Evolutionary conservation across 2,329 filamentous ascomycete genomes (phyloP), one percentile per base, ranked within the genome.

Genomic region (Cucurbitaria berberidis): DNA sequence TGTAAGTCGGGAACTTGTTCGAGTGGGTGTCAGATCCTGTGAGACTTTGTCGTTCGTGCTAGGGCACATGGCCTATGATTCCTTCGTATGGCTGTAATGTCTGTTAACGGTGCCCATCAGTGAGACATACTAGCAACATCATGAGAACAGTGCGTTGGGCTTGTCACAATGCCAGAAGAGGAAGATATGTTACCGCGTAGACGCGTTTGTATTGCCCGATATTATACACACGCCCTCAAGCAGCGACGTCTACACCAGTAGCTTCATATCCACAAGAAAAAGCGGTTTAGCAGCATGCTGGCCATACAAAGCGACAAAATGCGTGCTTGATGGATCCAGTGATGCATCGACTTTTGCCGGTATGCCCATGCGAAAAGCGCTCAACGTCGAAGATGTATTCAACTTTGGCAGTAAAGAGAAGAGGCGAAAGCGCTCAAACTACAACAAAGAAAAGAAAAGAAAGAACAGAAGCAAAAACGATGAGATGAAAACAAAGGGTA

Each of bases 161-260:
- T 3, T 34, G 30, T 34, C 30, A 34, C 30, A 16, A 13, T 34
- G 15, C 13, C 10, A 34, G 15, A 15, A 16, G 30, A 34, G 16
- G 30, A 21, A 39, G 36, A 24, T 15, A 39, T 24, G 36, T 38
- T 39, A 39, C 24, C 36, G 36, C 36, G 19, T 24, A 21, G 42
- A 49, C 29, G 46, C 46, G 46, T 22, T 48, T 48, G 27, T 30
- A 42, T 42, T 48, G 32, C 27, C 29, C 45, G 51, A 49, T 59
- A 59, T 56, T 54, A 59, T 56, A 59, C 56, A 59, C 46, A 45
- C 53, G 53, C 45, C 53, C 47, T 48, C 46, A 45, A 44, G 21
- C 18, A 35, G 32, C n/a, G 40, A 50, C 47, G 46, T 32, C 41
- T 38, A 45, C 29, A 42, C 38, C 46, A 35, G 15, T 27, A 21